Evolutionary conservation across 345 rosid species (phyloP), one percentile per base, ranked within the genome.

Genomic region (Eucalyptus pauciflora): DNA sequence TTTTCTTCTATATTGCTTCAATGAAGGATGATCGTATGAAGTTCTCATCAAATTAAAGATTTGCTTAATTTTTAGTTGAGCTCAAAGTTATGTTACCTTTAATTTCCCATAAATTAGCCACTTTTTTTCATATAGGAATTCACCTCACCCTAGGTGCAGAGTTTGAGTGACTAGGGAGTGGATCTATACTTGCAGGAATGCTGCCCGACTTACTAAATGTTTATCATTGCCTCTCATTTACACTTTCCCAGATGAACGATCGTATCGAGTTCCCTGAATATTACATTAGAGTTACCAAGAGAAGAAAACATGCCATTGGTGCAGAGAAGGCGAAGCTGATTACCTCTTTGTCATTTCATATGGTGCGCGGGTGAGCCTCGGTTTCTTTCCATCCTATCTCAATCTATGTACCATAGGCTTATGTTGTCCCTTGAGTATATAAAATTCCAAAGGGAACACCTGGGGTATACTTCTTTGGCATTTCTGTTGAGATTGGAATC

Each of bases 251-350:
- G 98, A 49, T 95, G 91, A 95, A 79, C 52, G 90, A 94, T 89
- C 90, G 33, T 31, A 43, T 91, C 29, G 93, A 87, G 88, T 86
- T 37, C 56, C 71, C 88, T 81, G 94, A 95, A 71, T 89, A 93
- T 48, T 96, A 92, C 89, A 92, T 97, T 25, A 96, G 98, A 45
- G 96, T 97, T 43, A 89, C 92, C 45, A 94, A 93, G 91, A 92
- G 91, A 89, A 93, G 97, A 90, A 95, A 90, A 89, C 93, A 92
- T 92, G 89, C 92, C 13, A 88, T 92, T 92, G 95, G 96, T 58
- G 90, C 91, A 86, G 96, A 94, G 88, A 93, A 94, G 94, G 87
- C 94, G 20, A 91, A 90, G 91, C 60, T 79, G 87, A 91, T 95
- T 89, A 92, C 93, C 87, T 92, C 93, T 51, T 91, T 96, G 95